Conservation (phyloP, 2,329 filamentous ascomycete species). For the Neopestalotiopsis sp. region DNA sequence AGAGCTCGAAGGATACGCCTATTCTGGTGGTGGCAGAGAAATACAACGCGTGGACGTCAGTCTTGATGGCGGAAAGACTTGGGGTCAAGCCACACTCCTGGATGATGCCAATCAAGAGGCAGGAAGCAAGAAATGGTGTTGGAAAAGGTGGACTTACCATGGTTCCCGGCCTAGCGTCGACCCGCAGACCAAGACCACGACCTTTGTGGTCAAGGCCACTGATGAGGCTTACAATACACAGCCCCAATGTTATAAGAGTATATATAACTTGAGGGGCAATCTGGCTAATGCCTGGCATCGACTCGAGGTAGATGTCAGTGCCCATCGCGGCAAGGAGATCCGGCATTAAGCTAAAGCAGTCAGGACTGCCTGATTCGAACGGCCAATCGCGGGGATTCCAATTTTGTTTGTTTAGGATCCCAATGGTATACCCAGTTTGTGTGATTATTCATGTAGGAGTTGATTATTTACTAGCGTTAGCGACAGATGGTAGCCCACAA, state of each 20-base stretch:
- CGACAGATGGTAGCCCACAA: too few species aligned
- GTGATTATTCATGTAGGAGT: too few species aligned
- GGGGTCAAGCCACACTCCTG: constrained; percentile 66
- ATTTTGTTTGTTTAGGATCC: too few species aligned
- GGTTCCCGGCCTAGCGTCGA: constrained; percentile 46
- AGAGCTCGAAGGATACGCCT: constrained; percentile 66
- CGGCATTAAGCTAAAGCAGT: not conserved
- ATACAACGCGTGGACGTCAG: constrained; percentile 72
- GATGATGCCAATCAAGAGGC: constrained; percentile 46
- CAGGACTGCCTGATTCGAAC: too few species aligned
- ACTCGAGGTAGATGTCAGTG: constrained; percentile 39
- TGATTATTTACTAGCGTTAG: too few species aligned
- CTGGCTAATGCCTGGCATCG: constrained; percentile 72
- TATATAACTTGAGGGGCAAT: constrained; percentile 69
- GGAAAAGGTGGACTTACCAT: constrained; percentile 66
- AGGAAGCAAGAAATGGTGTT: constrained; percentile 62
- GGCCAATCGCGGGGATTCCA: too few species aligned
- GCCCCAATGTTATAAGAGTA: constrained; percentile 62
- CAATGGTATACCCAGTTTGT: too few species aligned
- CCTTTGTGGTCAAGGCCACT: constrained; percentile 67
- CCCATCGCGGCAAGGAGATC: not conserved
- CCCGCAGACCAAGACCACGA: constrained; percentile 46
- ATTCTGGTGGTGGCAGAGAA: constrained; percentile 68
- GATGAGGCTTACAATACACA: constrained; percentile 72
- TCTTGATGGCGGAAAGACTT: constrained; percentile 65